A percentile compares a stretch with the other conserved stretches of the same genome.
phyloP scores from a whole-genome alignment of 2,329 filamentous ascomycete genomes.

The Colletotrichum sp. region DNA sequence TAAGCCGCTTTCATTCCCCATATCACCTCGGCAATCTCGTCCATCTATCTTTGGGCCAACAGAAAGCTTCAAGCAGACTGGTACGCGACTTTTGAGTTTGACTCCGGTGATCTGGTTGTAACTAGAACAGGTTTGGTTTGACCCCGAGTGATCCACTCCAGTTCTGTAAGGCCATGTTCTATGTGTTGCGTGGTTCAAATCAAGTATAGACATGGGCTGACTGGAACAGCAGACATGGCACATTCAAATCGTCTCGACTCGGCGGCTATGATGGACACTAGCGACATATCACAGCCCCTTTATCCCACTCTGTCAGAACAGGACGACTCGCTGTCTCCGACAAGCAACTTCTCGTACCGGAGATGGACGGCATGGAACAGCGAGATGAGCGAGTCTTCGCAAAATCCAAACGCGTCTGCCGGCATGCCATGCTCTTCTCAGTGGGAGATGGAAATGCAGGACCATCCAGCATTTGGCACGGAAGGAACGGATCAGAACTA shows the following conservation, averaged over 20 bases:
- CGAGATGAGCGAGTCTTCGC: background rate
- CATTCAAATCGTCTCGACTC: background rate
- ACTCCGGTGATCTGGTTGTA: background rate
- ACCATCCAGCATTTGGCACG: background rate
- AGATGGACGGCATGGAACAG: background rate
- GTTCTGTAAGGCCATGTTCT: background rate
- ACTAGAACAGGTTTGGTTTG: background rate
- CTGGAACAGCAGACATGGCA: background rate
- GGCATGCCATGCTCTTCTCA: background rate
- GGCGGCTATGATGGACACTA: background rate
- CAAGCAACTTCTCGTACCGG: background rate
- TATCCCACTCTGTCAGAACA: background rate
- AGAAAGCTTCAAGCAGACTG: background rate
- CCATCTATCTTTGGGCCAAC: background rate
- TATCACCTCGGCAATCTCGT: background rate
- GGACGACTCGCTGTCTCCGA: background rate
- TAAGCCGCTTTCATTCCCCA: background rate
- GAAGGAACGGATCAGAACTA: background rate
- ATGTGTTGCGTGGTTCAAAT: too few species aligned
- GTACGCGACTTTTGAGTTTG: background rate
- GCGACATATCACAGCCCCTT: background rate
- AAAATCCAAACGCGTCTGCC: background rate
- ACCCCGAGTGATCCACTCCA: background rate
- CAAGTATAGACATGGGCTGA: background rate
- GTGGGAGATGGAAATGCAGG: background rate